phyloP scores from a whole-genome alignment of 1,284 basidiomycete species.

The Stygiomarasmius scandens region DNA sequence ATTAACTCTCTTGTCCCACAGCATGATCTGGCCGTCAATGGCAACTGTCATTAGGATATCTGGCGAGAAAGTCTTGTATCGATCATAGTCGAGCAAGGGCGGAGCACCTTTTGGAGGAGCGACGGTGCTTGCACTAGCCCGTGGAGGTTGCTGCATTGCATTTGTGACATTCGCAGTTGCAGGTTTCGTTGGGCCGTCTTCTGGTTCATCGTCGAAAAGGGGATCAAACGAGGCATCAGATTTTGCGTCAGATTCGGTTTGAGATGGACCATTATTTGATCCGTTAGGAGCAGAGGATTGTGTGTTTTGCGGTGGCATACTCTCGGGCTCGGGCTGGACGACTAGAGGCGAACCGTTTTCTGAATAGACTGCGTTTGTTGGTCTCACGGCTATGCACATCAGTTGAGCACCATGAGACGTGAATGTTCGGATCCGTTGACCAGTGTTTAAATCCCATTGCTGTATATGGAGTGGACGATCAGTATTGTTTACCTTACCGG shows the following conservation, averaged over 20 bases:
- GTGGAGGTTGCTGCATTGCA: slow-evolving; percentile 25
- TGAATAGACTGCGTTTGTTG: slow-evolving; percentile 49
- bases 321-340: slow-evolving; percentile 17
- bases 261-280: slow-evolving; percentile 17
- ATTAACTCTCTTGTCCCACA: slow-evolving; percentile 86
- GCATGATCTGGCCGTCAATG: slow-evolving; percentile 89
- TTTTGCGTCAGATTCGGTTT: slow-evolving; percentile 58
- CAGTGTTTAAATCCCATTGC: slow-evolving; percentile 99
- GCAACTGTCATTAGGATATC: slow-evolving; percentile 89
- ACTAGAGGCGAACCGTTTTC: slow-evolving; percentile 32
- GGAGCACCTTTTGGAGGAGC: slow-evolving; percentile 72
- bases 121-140: slow-evolving; percentile 31
- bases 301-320: slow-evolving; percentile 4
- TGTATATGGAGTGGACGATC: slow-evolving; percentile 35
- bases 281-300: background rate
- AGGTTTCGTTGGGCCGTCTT: slow-evolving; percentile 47
- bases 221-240: slow-evolving; percentile 81
- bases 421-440: slow-evolving; percentile 78
- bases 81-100: slow-evolving; percentile 63
- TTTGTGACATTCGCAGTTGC: background rate
- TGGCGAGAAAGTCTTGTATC: slow-evolving; percentile 71
- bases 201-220: slow-evolving; percentile 77
- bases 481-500: slow-evolving; percentile 1
- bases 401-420: slow-evolving; percentile 87
- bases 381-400: slow-evolving; percentile 80